phyloP scores from a whole-genome alignment of 139 green algal species.

The Helicosporidium sp. region DNA sequence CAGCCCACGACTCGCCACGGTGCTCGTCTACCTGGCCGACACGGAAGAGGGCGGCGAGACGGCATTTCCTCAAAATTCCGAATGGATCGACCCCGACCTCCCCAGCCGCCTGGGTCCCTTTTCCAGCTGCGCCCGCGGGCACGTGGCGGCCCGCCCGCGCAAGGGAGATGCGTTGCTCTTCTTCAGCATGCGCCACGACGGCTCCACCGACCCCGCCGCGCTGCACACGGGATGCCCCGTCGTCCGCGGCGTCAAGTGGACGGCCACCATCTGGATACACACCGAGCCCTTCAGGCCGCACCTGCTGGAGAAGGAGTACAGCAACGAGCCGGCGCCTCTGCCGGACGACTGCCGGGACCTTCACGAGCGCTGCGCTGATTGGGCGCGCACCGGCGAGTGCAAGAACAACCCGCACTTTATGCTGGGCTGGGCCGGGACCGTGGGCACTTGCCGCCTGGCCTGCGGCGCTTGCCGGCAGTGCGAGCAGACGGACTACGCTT shows the following conservation, averaged over 20 bases:
- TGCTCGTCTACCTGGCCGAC: conserved; percentile 51
- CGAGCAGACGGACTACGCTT: neutral
- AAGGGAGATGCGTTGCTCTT: conserved; percentile 36
- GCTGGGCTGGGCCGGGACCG: neutral
- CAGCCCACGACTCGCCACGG: conserved; percentile 30
- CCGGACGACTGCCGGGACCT: conserved; percentile 15
- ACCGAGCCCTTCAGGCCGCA: conserved; percentile 19
- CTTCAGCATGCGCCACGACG: conserved; percentile 16
- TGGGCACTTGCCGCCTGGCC: neutral
- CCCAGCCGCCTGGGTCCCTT: conserved; percentile 15
- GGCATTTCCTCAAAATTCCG: conserved; percentile 2
- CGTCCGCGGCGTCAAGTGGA: conserved; percentile 38
- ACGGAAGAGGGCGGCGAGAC: conserved; percentile 27
- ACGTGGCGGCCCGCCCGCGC: conserved; percentile 22
- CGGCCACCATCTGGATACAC: conserved; percentile 55
- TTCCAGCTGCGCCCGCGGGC: conserved; percentile 33
- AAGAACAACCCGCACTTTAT: conserved; percentile 10
- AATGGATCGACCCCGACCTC: conserved; percentile 24
- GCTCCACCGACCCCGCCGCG: conserved; percentile 10
- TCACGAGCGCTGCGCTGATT: conserved; percentile 3
- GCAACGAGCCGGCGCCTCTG: neutral
- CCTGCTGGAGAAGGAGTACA: neutral
- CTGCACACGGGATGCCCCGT: conserved; percentile 42
- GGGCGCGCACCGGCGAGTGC: conserved; percentile 16
- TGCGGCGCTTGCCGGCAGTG: conserved; percentile 1